Evolutionary conservation across 2,329 filamentous ascomycete genomes (phyloP), one percentile per base, ranked within the genome.

Genomic region (Lecanosticta acicola): DNA sequence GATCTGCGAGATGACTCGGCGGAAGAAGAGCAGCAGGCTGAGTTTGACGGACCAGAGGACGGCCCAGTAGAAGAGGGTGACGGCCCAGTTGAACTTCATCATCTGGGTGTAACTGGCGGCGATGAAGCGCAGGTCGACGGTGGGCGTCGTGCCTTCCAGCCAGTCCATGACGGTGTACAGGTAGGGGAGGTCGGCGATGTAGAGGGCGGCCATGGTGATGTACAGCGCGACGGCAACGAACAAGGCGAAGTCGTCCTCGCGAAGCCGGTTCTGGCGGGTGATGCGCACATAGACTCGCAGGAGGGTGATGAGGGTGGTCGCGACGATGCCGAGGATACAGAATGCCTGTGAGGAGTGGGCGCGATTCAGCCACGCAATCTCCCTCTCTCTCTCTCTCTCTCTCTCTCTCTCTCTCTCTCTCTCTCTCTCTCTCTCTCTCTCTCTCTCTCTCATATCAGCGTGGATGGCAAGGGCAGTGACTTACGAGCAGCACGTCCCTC

Each of bases 21-120:
- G 19, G 37, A 49, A 49, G 42, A 45, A 49, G 19, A 49, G 42
- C 4, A 49, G 46, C 32, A 49, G 29, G 38, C 46, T 49, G 10
- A 49, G 29, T 32, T 49, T 49, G 21, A 49, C 46, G 8, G 16
- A 21, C 46, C 46, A 49, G 10, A 45, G 42, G 7, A 45, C 42
- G 2, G 42, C 34, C 46, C 46, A 49, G 34, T 45, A 49, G 16
- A 49, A 42, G 19, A 42, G 8, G 2, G 41, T 49, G 18, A 49
- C 41, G 3, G 46, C 41, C 11, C 24, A 49, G 21, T 49, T 49
- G 37, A 26, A 49, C 17, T 24, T 39, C 45, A 48, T 48, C 45
- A 48, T 48, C 11, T 39, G 33, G 2, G 39, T 33, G 24, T 48
- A 48, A 14, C 36, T 20, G n/a, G n/a, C n/a, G n/a, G n/a, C n/a